Percentiles rank a stretch among this genome's conserved stretches.
Conservation (phyloP, 1,284 basidiomycete species). For the Marasmius sp. region DNA sequence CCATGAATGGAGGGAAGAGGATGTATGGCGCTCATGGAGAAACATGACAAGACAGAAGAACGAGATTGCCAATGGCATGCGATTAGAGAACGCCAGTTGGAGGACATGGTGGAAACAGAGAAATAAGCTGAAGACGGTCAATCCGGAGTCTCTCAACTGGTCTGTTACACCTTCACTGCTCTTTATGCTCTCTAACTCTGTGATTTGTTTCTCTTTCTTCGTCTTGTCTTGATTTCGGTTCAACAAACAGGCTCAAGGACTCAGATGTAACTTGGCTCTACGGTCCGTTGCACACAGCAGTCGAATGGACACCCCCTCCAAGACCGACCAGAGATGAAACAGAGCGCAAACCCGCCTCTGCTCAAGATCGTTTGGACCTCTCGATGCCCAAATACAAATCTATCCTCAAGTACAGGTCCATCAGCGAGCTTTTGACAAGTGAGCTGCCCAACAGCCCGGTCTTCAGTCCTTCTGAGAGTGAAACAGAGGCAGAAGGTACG, state of each 20-base stretch:
- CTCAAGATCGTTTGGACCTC: slow-evolving; percentile 38
- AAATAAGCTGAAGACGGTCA: slow-evolving; percentile 93
- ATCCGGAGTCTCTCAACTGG: slow-evolving; percentile 98
- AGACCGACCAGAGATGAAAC: slow-evolving; percentile 40
- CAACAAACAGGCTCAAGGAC: slow-evolving; percentile 86
- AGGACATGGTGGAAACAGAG: slow-evolving; percentile 99
- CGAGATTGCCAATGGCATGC: slow-evolving; percentile 93
- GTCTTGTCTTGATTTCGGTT: not conserved
- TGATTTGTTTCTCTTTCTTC: slow-evolving; percentile 4
- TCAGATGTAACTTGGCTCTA: slow-evolving; percentile 99
- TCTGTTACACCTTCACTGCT: slow-evolving; percentile 44
- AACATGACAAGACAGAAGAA: slow-evolving; percentile 99
- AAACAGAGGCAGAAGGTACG: slow-evolving; percentile 34
- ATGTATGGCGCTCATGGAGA: slow-evolving; percentile 97
- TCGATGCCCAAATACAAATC: slow-evolving; percentile 66
- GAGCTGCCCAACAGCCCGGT: slow-evolving; percentile 58
- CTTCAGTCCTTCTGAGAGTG: slow-evolving; percentile 49
- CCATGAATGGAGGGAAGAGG: slow-evolving; percentile 97
- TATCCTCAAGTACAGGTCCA: slow-evolving; percentile 94
- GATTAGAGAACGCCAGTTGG: slow-evolving; percentile 98
- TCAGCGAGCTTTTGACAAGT: slow-evolving; percentile 83
- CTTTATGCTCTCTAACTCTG: slow-evolving; percentile 5
- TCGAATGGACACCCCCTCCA: slow-evolving; percentile 67
- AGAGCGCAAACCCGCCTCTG: slow-evolving; percentile 27
- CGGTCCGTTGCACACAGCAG: slow-evolving; percentile 91